These are phyloP conservation scores for Wickerhamiella qilinensis DNA, from an alignment of 805 yeast species.

Conservation along the genomic window DNA sequence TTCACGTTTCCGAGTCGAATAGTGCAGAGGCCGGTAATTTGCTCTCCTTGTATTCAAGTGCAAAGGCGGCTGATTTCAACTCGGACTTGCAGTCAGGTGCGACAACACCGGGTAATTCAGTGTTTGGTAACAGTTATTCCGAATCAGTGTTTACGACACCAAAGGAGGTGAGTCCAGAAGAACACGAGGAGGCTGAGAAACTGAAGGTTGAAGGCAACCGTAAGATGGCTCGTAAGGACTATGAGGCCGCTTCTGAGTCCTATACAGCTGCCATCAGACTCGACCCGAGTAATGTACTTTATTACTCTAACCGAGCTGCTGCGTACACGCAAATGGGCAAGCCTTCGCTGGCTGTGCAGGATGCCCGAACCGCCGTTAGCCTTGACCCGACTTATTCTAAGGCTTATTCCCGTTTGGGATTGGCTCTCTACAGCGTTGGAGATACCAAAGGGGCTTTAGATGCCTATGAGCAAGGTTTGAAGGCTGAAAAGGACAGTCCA, in stretches of 20 bases:
- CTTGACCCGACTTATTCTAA: conserved; percentile 70
- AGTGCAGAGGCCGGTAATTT: conserved; percentile 15
- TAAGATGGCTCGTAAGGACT: conserved; percentile 67
- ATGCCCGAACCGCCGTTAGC: conserved; percentile 68
- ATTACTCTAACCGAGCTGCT: conserved; percentile 89
- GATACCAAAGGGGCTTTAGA: conserved; percentile 78
- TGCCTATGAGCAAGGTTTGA: conserved; percentile 79
- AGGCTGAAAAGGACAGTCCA: conserved; percentile 69
- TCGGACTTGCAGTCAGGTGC: background rate
- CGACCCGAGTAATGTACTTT: conserved; percentile 62
- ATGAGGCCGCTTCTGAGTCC: conserved; percentile 49
- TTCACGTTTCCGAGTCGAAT: conserved; percentile 33
- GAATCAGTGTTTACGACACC: background rate
- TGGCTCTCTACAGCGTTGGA: conserved; percentile 90
- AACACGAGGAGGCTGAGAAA: conserved; percentile 61
- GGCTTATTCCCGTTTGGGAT: conserved; percentile 89
- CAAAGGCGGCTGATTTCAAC: conserved; percentile 5
- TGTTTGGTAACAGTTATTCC: background rate
- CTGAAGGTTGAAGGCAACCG: conserved; percentile 79
- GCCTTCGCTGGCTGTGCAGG: conserved; percentile 63
- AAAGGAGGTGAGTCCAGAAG: conserved; percentile 17
- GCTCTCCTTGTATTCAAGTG: conserved; percentile 8
- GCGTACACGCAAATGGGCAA: conserved; percentile 70
- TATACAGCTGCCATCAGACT: conserved; percentile 69
- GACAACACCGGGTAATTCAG: conserved; percentile 1